Evolutionary conservation across 2,329 filamentous ascomycete genomes (phyloP), one percentile per base, ranked within the genome.

Genomic region (Plenodomus tracheiphilus): DNA sequence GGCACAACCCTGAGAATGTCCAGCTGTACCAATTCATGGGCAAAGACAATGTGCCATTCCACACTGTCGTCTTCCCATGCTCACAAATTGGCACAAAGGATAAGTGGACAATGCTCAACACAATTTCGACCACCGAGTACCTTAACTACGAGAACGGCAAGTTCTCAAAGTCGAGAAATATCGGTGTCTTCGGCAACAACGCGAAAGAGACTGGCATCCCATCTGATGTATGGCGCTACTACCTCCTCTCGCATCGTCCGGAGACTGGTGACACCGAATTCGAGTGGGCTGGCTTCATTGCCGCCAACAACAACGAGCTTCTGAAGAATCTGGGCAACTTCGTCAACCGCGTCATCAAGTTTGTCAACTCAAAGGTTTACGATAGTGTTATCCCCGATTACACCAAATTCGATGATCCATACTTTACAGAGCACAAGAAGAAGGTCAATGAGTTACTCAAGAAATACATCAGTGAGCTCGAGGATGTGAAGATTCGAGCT

Each of bases 181-280:
- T 97, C 32, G 92, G 92, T 64, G 92, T 97, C 1, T 97, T 97
- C 66, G 92, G 92, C 42, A 92, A 89, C 75, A 91, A 89, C 64
- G 92, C 90, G 39, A 88, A 88, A 74, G 86, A 95, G 46, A 96
- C 91, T 8, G 91, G 91, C 17, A 82, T 97, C 16, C 83, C 87
- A 15, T 79, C 91, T 0, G 89, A 93, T 54, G 89, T 97, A n/a
- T 97, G 91, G 90, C 82, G 92, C 59, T 96, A 93, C 75, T 96
- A 94, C 76, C 83, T 97, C 18, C 80, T 96, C 32, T 88, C 91
- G 38, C 87, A 89, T 70, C 84, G 92, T 47, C 92, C 92, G 0
- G 92, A 97, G 73, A 87, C 86, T 10, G 84, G 87, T 43, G 92
- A 97, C 68, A 88, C 90, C 0, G 89, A 96, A 67, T 96, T 96